These are phyloP conservation scores for Amphibolis antarctica DNA, from an alignment of 106 monocot genomes.

Conservation along the genomic window DNA sequence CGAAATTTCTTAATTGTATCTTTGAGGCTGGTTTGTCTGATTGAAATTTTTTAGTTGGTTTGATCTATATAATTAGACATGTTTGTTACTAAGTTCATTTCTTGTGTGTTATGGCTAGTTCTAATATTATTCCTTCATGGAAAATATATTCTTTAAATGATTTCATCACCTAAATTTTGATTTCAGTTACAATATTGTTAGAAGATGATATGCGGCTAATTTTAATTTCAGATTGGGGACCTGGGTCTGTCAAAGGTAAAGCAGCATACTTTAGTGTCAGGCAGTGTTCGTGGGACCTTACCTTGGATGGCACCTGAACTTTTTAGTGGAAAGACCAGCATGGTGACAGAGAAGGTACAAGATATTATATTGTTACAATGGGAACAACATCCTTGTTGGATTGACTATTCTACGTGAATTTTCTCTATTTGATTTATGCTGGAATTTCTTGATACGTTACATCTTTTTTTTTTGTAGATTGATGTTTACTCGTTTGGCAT, in stretches of 20 bases:
- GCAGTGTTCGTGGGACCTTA: conserved; percentile 91
- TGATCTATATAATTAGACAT: no score
- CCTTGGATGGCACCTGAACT: conserved; percentile 99
- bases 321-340: conserved; percentile 68
- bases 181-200: no score
- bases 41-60: neutral
- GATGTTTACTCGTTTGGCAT: conserved; percentile 98
- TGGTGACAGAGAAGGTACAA: conserved; percentile 83
- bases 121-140: no score
- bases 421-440: neutral
- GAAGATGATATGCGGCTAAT: no score
- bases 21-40: neutral
- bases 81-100: no score
- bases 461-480: conserved; percentile 37
- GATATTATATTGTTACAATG: neutral
- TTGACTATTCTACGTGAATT: neutral
- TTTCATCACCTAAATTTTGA: neutral
- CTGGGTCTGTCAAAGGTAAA: conserved; percentile 93
- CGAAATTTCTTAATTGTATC: neutral
- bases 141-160: no score
- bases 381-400: neutral
- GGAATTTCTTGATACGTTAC: neutral
- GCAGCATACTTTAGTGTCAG: conserved; percentile 83
- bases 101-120: no score
- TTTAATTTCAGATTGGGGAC: conserved; percentile 71